Evolutionary conservation across 768 basidiomycete species (phyloP).

Genomic region (Podaxis sp.): DNA sequence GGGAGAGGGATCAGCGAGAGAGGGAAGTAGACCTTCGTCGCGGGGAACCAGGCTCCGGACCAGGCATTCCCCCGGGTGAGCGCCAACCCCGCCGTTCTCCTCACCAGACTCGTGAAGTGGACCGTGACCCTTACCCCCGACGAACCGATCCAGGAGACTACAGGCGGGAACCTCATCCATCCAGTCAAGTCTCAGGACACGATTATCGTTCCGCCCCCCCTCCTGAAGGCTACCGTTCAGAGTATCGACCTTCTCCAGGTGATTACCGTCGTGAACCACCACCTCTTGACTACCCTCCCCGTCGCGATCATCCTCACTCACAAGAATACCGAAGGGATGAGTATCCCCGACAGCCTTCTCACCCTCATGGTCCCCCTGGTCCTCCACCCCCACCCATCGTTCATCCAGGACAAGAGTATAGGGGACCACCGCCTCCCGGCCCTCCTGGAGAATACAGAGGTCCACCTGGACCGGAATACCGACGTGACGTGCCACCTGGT

Average conservation of each 20-base stretch:
- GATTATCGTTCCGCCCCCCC: slow-evolving; percentile 11
- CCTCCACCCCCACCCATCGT: slow-evolving; percentile 17
- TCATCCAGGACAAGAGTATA: slow-evolving; percentile 11
- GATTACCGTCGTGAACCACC: slow-evolving; percentile 11
- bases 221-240: slow-evolving; percentile 11
- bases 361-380: slow-evolving; percentile 7
- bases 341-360: slow-evolving; percentile 2
- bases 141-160: slow-evolving; percentile 10
- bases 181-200: slow-evolving; percentile 2
- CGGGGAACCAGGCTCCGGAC: slow-evolving; percentile 12
- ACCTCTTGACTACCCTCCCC: slow-evolving; percentile 9
- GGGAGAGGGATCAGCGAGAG: slow-evolving; percentile 14
- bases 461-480: slow-evolving; percentile 5
- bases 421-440: slow-evolving; percentile 10
- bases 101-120: slow-evolving; percentile 10
- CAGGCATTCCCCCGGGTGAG: slow-evolving; percentile 12
- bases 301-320: slow-evolving; percentile 9
- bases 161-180: slow-evolving; percentile 11
- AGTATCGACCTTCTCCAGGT: slow-evolving; percentile 8
- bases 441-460: slow-evolving; percentile 10
- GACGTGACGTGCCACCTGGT: slow-evolving; percentile 6
- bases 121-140: slow-evolving; percentile 13
- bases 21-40: slow-evolving; percentile 15
- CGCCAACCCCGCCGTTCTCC: slow-evolving; percentile 13
- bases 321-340: slow-evolving; percentile 14